phyloP scores from a whole-genome alignment of 805 yeast species.

The Candida germanica region DNA sequence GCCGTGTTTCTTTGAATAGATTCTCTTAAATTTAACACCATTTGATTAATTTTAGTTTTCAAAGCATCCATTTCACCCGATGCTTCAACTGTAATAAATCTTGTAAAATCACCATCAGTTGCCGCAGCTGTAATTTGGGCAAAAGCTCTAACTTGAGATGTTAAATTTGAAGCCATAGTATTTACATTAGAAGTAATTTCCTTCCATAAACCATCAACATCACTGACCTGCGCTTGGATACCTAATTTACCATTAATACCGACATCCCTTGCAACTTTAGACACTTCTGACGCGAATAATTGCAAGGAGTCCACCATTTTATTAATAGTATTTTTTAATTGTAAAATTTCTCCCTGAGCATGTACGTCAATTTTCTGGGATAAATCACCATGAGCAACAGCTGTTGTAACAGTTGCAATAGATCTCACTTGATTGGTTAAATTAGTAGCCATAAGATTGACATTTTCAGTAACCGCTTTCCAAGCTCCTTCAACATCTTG shows the following conservation, averaged over 20 bases:
- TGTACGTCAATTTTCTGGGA: constrained; percentile 83
- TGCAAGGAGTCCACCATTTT: constrained; percentile 92
- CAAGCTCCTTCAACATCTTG: constrained; percentile 51
- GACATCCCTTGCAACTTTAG: constrained; percentile 87
- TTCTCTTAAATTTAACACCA: constrained; percentile 84
- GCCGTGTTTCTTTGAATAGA: constrained; percentile 89
- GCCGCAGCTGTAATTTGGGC: constrained; percentile 94
- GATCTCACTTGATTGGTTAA: constrained; percentile 77
- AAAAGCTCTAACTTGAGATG: constrained; percentile 89
- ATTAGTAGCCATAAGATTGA: constrained; percentile 46
- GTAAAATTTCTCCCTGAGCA: constrained; percentile 87
- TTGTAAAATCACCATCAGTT: constrained; percentile 88
- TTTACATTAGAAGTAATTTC: constrained; percentile 89
- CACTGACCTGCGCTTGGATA: constrained; percentile 86
- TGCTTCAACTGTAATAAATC: constrained; percentile 88
- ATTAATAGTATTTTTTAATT: constrained; percentile 80
- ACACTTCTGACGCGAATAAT: constrained; percentile 83
- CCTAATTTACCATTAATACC: constrained; percentile 93
- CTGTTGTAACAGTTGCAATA: constrained; percentile 87
- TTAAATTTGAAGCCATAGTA: constrained; percentile 90
- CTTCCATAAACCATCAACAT: constrained; percentile 90
- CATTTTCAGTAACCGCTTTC: constrained; percentile 49
- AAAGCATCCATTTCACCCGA: constrained; percentile 84
- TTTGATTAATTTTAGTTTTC: constrained; percentile 66
- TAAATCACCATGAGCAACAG: constrained; percentile 87